phyloP scores from a whole-genome alignment of 257 asterid species.

The Lithospermum erythrorhizon region DNA sequence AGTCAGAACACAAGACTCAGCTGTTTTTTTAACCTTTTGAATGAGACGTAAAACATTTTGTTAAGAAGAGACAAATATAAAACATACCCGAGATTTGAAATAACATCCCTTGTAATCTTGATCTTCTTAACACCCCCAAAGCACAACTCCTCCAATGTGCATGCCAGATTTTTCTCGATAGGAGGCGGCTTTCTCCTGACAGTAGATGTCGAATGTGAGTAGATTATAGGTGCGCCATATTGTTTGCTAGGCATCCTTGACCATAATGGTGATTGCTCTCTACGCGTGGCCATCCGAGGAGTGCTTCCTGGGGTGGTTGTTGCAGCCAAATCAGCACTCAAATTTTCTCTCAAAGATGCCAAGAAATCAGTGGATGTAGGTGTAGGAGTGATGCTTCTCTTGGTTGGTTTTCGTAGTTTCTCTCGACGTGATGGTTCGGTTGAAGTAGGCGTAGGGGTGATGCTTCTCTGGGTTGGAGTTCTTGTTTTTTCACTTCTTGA shows the following conservation, averaged over 20 bases:
- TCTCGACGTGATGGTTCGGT: background rate
- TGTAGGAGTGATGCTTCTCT: conserved; percentile 18
- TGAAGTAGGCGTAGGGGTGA: too few species aligned
- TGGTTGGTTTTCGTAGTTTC: conserved; percentile 11
- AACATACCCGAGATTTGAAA: conserved; percentile 64
- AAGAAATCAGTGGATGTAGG: conserved; percentile 17
- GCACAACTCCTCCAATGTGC: conserved; percentile 87
- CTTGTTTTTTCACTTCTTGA: background rate
- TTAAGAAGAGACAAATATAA: too few species aligned
- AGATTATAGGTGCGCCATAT: conserved; percentile 56
- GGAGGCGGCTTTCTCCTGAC: conserved; percentile 56
- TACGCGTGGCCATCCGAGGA: conserved; percentile 15
- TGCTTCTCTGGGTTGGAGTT: background rate
- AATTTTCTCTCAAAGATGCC: conserved; percentile 15
- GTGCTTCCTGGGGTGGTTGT: conserved; percentile 28
- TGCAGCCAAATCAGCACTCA: conserved; percentile 20
- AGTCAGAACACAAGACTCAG: too few species aligned
- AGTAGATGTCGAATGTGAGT: conserved; percentile 42
- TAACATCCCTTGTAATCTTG: conserved; percentile 70
- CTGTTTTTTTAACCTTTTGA: background rate
- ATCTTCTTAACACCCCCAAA: conserved; percentile 67
- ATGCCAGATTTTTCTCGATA: conserved; percentile 51
- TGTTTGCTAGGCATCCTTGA: conserved; percentile 32
- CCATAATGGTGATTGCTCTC: conserved; percentile 18
- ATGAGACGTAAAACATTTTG: too few species aligned